A percentile compares a stretch with the other conserved stretches of the same genome.
phyloP scores from a whole-genome alignment of 306 rosid species.

The Urtica urens region DNA sequence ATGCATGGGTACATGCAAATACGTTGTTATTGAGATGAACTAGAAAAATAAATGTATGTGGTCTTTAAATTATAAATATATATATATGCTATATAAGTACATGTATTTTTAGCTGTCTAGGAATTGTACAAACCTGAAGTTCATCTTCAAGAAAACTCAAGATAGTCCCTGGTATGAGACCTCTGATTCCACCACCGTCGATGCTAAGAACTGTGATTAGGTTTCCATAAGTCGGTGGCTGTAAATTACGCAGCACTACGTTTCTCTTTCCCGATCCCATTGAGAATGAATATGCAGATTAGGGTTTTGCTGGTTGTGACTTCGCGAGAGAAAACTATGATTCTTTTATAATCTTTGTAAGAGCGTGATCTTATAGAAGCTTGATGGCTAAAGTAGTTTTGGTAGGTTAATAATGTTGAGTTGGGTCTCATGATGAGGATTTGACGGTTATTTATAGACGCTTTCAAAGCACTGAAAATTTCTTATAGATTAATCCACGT shows the following conservation, averaged over 20 bases:
- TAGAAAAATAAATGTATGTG: not conserved
- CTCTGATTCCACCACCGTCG: conserved; percentile 82
- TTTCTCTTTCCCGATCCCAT: too few species aligned
- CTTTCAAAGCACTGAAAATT: not conserved
- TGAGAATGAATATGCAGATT: too few species aligned
- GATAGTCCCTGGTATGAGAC: conserved; percentile 54
- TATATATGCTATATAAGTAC: too few species aligned
- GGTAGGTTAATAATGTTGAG: too few species aligned
- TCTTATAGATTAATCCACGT: too few species aligned
- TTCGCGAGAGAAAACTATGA: too few species aligned
- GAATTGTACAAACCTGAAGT: conserved; percentile 40
- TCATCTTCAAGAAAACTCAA: conserved; percentile 47
- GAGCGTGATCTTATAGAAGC: not conserved
- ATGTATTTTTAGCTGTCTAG: too few species aligned
- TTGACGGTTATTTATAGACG: not conserved
- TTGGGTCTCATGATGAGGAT: not conserved
- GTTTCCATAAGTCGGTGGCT: conserved; percentile 54
- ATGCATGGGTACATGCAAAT: too few species aligned
- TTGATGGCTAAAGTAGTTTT: too few species aligned
- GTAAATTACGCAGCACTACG: conserved; percentile 14
- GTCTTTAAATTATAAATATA: not conserved
- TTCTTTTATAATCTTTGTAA: too few species aligned
- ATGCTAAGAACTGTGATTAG: conserved; percentile 58
- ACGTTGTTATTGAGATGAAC: too few species aligned
- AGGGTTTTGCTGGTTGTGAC: too few species aligned